Base-by-base conservation (phyloP, 2,329 filamentous ascomycete genomes). In the Epichloe typhina region DNA sequence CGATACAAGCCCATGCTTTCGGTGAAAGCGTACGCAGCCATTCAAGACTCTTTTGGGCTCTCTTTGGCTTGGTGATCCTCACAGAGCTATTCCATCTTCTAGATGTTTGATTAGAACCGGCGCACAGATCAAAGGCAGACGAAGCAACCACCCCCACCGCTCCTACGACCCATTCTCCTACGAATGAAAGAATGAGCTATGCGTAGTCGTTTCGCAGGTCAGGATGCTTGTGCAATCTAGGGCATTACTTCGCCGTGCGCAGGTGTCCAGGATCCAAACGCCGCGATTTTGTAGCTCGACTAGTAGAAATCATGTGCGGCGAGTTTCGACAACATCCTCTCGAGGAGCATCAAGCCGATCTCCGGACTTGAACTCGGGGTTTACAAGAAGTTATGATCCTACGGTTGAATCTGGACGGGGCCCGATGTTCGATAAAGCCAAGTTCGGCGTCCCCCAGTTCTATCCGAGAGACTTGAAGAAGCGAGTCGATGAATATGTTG, bases 401-500 rank as follows among this genome's bases (percentile, higher is more conserved):
- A 65, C 65, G 35, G 63, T 71, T 50, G 75, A 80, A 19, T 56
- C 62, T n/a, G 73, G 74, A 35, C 72, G 77, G 8, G 78, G 78
- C 3, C 78, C 78, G 39, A 81, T 82, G 72, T 81, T 80, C 62
- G 72, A 66, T 54, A 79, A 78, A 62, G 60, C 69, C 50, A 75
- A 66, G 50, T 77, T 79, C 56, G 80, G 79, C 50, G 78, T 82
- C 15, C 78, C 80, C 2, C 72, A 77, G 48, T 80, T 83, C 63
- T 84, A 83, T 50, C 80, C 80, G 2, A 72, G 77, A 52, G 75
- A 81, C 58, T 74, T 98, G 59, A 96, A 97, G 72, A 82, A 88
- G 62, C 86, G 93, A 61, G 81, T 97, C 35, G 93, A 98, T 64
- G 86, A 93, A 63, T 98, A 94, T 64, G 91, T 98, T 1, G 91